Conservation (phyloP, 1,284 basidiomycete genomes). For the Apiotrichum gamsii region DNA sequence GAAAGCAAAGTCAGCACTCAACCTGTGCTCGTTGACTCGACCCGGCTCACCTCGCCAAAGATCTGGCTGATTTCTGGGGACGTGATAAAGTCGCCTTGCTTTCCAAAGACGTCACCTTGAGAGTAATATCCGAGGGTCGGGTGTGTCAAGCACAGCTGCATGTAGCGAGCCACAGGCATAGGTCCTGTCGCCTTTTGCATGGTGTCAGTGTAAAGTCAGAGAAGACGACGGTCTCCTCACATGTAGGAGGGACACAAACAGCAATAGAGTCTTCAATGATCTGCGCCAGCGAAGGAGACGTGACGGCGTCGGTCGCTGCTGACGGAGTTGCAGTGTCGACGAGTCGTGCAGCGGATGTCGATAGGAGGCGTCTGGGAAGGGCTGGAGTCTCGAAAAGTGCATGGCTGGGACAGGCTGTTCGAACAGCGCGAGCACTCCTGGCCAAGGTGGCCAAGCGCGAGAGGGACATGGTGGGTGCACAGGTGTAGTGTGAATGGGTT, state of each 20-base stretch:
- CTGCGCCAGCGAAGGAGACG: slow-evolving; percentile 1
- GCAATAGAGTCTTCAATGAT: slow-evolving; percentile 11
- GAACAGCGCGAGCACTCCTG: too few relatives aligned
- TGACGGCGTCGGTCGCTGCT: too few relatives aligned
- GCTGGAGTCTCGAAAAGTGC: too few relatives aligned
- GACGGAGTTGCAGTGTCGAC: not conserved
- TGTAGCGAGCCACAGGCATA: slow-evolving; percentile 75
- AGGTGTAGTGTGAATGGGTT: not conserved
- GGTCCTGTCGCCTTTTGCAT: slow-evolving; percentile 69
- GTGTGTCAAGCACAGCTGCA: slow-evolving; percentile 80
- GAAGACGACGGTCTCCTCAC: too few relatives aligned
- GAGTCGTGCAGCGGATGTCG: too few relatives aligned
- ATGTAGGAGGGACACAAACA: not conserved
- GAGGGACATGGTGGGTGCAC: not conserved
- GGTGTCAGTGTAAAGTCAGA: not conserved
- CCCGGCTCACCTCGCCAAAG: slow-evolving; percentile 76
- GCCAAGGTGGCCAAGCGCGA: too few relatives aligned
- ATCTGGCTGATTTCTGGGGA: slow-evolving; percentile 94
- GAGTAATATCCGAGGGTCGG: slow-evolving; percentile 86
- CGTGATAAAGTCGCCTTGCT: slow-evolving; percentile 88
- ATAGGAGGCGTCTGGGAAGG: too few relatives aligned
- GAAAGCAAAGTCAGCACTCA: not conserved
- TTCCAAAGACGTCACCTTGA: slow-evolving; percentile 70
- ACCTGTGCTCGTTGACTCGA: not conserved
- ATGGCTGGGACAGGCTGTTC: too few relatives aligned